A percentile compares a stretch with the other conserved stretches of the same genome.
Conservation (phyloP, 225 moss, liverwort and hornwort genomes). For the Takakia lepidozioides region DNA sequence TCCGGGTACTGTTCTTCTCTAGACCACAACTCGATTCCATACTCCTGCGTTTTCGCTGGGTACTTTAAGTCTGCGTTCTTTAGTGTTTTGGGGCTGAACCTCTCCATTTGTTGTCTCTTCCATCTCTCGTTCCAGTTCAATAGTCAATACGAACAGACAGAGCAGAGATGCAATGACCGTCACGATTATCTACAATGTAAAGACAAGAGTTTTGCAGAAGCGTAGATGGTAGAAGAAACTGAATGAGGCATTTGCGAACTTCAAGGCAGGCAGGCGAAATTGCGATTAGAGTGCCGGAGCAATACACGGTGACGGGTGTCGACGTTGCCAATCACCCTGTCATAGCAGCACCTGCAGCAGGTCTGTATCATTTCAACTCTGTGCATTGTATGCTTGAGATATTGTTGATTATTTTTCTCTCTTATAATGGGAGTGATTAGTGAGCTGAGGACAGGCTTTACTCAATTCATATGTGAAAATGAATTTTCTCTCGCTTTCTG, state of each 20-base stretch:
- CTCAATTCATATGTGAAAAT: too few species aligned
- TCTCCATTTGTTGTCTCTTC: neutral
- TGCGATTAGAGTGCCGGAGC: conserved; percentile 68
- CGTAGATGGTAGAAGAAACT: neutral
- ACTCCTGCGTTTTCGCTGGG: neutral
- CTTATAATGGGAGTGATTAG: too few species aligned
- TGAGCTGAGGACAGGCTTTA: too few species aligned
- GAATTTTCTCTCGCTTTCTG: too few species aligned
- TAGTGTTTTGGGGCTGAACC: neutral
- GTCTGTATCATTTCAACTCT: conserved; percentile 20
- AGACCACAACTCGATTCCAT: neutral
- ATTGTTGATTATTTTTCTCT: too few species aligned
- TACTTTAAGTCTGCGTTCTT: neutral
- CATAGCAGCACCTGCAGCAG: conserved; percentile 69
- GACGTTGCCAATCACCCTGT: conserved; percentile 81
- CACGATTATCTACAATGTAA: neutral
- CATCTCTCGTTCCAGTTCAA: neutral
- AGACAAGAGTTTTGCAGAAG: neutral
- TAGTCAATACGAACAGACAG: neutral
- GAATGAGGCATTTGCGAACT: neutral
- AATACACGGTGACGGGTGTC: conserved; percentile 79
- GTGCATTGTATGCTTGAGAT: neutral
- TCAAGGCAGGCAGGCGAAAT: conserved; percentile 62
- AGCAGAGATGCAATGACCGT: neutral
- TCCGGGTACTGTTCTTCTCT: conserved; percentile 14